phyloP scores from a whole-genome alignment of 1,284 basidiomycete genomes.

The Ustilago curta region DNA sequence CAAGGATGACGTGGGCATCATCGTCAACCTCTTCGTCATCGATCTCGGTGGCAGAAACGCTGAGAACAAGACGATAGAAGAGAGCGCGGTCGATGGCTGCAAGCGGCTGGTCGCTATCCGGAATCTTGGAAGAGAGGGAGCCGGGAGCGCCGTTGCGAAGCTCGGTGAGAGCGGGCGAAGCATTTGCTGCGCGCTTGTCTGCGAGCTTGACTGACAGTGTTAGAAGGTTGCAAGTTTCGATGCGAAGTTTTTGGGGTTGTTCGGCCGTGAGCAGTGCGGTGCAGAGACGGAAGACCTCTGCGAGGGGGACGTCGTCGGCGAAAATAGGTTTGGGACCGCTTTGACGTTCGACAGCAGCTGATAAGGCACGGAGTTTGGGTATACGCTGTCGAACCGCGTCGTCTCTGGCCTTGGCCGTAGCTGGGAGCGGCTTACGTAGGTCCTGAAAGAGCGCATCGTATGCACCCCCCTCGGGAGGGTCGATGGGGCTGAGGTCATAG shows the following conservation, averaged over 20 bases:
- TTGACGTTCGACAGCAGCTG: constrained; percentile 45
- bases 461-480: constrained; percentile 31
- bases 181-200: constrained; percentile 47
- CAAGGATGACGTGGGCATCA: constrained; percentile 33
- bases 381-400: constrained; percentile 44
- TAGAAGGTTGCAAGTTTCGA: constrained; percentile 52
- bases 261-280: constrained; percentile 51
- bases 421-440: constrained; percentile 46
- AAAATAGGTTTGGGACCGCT: constrained; percentile 39
- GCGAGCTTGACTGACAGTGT: constrained; percentile 52
- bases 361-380: constrained; percentile 42
- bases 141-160: constrained; percentile 59
- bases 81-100: constrained; percentile 61
- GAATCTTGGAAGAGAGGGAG: constrained; percentile 56
- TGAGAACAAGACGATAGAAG: constrained; percentile 59
- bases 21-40: constrained; percentile 39
- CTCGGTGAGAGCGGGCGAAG: constrained; percentile 51
- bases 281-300: constrained; percentile 54
- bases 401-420: constrained; percentile 32
- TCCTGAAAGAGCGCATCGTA: constrained; percentile 42
- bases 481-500: constrained; percentile 29
- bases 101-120: constrained; percentile 57
- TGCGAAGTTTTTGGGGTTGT: constrained; percentile 44
- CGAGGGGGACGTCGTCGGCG: constrained; percentile 45
- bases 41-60: constrained; percentile 42